Evolutionary conservation across 192 early-diverging fungal genomes (phyloP), one percentile per base, ranked within the genome.

Genomic region (Borealophlyctis nickersoniae): DNA sequence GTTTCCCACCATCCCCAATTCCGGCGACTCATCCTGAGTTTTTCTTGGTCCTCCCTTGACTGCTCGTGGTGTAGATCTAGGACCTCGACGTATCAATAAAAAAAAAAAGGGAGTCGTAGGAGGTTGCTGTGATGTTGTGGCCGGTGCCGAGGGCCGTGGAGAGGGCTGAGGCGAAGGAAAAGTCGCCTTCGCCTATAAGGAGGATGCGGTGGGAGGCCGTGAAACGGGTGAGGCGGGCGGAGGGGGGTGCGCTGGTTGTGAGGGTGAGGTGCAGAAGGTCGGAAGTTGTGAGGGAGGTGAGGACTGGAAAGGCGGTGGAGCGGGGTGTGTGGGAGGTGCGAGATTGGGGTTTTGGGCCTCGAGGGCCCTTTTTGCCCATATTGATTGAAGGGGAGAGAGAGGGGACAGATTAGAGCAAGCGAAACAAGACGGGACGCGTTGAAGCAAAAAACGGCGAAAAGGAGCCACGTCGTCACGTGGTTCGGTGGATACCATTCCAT

Each of bases 111-210:
- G 72, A 60, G 58, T 73, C 72, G 28, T 51, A 59, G 22, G 56
- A 36, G 22, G 72, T 73, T 19, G 72, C 72, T 22, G 63, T 39
- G 31, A 73, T 70, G 58, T 57, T 57, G 23, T 48, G 14, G 16
- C 26, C 30, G 28, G 51, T 31, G 31, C 50, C 60, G 11, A 79
- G 34, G 52, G 65, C 54, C 1, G 45, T 49, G 19, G 60, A 48
- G 33, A 79, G 69, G 24, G 77, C 73, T 16, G 7, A 45, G 4
- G 71, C 58, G 52, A 76, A 79, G 24, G 67, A 58, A 54, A 79
- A 79, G 61, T 79, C 77, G 39, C 73, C 77, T 55, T 79, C 77
- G 35, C 77, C 77, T 33, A 79, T 62, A 9, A 79, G 67, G 23
- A 79, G 63, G 19, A 79, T 71, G n/a, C 63, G 50, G 33, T 77